Base-by-base conservation (phyloP, 345 rosid genomes). In the Bruguiera sexangula region DNA sequence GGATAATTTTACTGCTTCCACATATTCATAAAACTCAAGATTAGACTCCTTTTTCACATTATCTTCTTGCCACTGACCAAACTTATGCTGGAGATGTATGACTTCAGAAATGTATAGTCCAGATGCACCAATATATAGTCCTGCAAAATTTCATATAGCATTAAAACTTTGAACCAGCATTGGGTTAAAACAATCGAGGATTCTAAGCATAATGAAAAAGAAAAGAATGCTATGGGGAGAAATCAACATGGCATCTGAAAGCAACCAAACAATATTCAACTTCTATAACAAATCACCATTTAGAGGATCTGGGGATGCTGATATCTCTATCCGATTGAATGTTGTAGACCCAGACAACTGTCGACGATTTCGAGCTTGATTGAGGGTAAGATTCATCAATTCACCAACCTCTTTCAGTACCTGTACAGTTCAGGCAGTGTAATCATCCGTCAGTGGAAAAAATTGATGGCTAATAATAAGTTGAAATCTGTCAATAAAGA, bases 11-110 rank as follows among this genome's bases (percentile, higher is more conserved):
- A 86, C 83, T 63, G 97, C 97, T 82, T 94, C 97, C 24, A 91
- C 96, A 75, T 94, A 94, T 78, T 94, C 98, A 75, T 91, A 94
- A 66, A 94, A 91, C 73, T 91, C 90, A 15, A 91, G 87, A 80
- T 85, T 79, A 5, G 80, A 43, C 72, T 85, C 86, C 84, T 83
- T 83, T 56, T 73, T 85, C 63, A 73, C 78, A 69, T 58, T 70
- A 52, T 86, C 89, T 68, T 86, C 90, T 83, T 76, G 85, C 98
- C 97, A 94, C 67, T 89, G 94, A 62, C 98, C 97, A 81, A 85
- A 85, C 82, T 88, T 94, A 55, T 81, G 90, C 75, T 76, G 87
- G 81, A 94, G 79, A 62, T 86, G 88, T 73, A 94, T 91, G 54
- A 94, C 96, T 81, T 91, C 96, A 43, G 98, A 94, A 39, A 88